Evolutionary conservation across 257 asterid species (phyloP).

Genomic region (Striga asiatica): DNA sequence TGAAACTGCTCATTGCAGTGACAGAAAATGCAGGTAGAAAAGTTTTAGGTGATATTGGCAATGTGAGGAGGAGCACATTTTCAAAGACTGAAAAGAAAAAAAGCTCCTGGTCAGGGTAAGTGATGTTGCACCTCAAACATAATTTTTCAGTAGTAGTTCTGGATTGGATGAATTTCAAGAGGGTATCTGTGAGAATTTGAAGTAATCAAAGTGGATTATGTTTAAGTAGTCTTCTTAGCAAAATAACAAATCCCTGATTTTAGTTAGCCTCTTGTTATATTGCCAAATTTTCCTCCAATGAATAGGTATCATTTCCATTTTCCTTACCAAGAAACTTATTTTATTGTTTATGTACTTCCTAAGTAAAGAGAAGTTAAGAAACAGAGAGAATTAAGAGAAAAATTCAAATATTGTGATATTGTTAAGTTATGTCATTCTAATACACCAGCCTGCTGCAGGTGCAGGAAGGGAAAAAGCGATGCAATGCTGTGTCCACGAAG

Average conservation of each 20-base stretch:
- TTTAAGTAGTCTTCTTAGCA: not conserved
- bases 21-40: conserved; percentile 46
- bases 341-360: not conserved
- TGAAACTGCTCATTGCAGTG: conserved; percentile 31
- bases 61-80: conserved; percentile 38
- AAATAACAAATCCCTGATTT: not conserved
- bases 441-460: not conserved
- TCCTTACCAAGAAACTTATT: not conserved
- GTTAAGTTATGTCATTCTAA: conserved; percentile 12
- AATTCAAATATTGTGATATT: not conserved
- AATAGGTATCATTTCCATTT: no score
- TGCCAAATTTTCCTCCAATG: not conserved
- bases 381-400: not conserved
- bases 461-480: not conserved
- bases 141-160: not conserved
- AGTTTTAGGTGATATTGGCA: conserved; percentile 75
- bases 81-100: conserved; percentile 30
- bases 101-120: conserved; percentile 42
- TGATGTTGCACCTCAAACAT: conserved; percentile 8
- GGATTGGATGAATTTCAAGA: not conserved
- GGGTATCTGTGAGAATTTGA: not conserved
- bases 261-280: conserved; percentile 4
- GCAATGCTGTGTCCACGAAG: not conserved
- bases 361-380: not conserved
- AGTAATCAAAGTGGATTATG: not conserved